Conservation (phyloP, 2,329 filamentous ascomycete species). For the Waltergamsia citrina region DNA sequence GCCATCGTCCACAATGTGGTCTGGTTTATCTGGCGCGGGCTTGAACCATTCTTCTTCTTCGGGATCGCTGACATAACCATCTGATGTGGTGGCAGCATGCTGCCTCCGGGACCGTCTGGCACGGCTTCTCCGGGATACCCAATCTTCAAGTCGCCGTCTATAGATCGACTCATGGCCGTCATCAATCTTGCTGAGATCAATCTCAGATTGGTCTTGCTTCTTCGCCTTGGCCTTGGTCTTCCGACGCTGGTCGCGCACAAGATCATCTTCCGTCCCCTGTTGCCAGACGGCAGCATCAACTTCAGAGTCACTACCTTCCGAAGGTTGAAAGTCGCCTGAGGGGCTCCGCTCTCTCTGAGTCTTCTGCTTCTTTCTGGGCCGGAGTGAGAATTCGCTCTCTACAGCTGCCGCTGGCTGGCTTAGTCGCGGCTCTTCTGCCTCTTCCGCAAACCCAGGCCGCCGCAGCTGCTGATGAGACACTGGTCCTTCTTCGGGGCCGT, state of each 20-base stretch:
- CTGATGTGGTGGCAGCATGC: constrained; percentile 19
- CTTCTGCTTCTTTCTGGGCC: constrained; percentile 47
- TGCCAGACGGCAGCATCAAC: constrained; percentile 24
- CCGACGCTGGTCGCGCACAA: constrained; percentile 25
- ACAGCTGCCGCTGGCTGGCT: constrained; percentile 14
- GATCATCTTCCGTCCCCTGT: constrained; percentile 27
- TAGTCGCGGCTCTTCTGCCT: constrained; percentile 10
- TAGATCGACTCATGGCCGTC: constrained; percentile 85
- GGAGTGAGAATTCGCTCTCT: constrained; percentile 46
- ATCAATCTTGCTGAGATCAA: constrained; percentile 56
- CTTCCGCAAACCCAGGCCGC: constrained; percentile 58
- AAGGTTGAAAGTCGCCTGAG: constrained; percentile 35
- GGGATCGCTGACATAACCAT: constrained; percentile 30
- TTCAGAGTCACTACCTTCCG: constrained; percentile 16
- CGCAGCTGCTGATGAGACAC: constrained; percentile 64
- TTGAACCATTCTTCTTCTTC: constrained; percentile 65
- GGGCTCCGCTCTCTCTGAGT: constrained; percentile 25
- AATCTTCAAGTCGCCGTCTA: constrained; percentile 62
- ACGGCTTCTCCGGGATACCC: constrained; percentile 48
- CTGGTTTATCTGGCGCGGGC: constrained; percentile 73
- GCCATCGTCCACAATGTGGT: constrained; percentile 65
- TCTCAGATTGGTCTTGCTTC: constrained; percentile 23
- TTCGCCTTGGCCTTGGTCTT: constrained; percentile 31
- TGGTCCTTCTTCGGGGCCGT: constrained; percentile 32
- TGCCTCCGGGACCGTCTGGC: constrained; percentile 29